Conservation (phyloP, 306 rosid genomes). For the Glycine latifolia region DNA sequence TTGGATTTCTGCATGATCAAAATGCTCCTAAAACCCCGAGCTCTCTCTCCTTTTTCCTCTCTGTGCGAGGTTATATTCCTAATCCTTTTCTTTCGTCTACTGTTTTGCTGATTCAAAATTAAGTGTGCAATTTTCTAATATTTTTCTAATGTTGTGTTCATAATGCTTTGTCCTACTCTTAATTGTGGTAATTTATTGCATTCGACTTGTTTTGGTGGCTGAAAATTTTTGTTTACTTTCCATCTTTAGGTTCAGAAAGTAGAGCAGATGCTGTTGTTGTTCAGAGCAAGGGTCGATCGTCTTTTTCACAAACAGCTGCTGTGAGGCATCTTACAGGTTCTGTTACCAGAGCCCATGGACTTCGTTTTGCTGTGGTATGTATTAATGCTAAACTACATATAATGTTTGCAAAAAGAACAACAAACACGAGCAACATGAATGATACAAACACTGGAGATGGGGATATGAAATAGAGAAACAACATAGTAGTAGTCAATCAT, state of each 20-base stretch:
- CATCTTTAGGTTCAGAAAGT: conserved; percentile 36
- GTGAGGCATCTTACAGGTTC: conserved; percentile 89
- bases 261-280: conserved; percentile 29
- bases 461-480: conserved; percentile 30
- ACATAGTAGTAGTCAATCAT: not conserved
- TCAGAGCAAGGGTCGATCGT: conserved; percentile 54
- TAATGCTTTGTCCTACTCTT: not conserved
- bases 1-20: conserved; percentile 44
- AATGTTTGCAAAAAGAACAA: not conserved
- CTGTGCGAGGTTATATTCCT: conserved; percentile 45
- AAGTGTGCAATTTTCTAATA: not conserved
- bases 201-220: conserved; percentile 34
- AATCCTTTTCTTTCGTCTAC: conserved; percentile 1
- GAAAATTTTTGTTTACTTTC: conserved; percentile 38
- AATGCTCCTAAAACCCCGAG: conserved; percentile 20
- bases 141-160: not conserved
- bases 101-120: not conserved
- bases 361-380: conserved; percentile 86
- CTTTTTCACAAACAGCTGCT: conserved; percentile 65
- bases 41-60: conserved; percentile 42
- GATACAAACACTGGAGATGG: not conserved
- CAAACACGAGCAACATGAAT: not conserved
- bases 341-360: conserved; percentile 70
- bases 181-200: not conserved
- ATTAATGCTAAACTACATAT: not conserved